Evolutionary conservation across 2,329 filamentous ascomycete species (phyloP).

Genomic region (Pyrenochaeta sp.): DNA sequence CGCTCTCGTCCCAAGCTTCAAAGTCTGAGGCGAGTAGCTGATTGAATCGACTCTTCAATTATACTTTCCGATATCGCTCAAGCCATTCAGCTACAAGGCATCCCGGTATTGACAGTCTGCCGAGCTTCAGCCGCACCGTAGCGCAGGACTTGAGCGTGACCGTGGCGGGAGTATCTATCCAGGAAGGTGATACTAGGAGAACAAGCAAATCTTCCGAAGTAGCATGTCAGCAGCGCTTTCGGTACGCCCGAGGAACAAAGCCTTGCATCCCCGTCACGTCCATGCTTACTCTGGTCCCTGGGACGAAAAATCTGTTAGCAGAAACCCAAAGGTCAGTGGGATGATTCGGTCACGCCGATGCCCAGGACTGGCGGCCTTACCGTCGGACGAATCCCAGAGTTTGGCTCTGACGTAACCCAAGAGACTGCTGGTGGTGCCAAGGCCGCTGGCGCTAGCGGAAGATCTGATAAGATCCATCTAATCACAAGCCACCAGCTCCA

Average conservation of each 20-base stretch:
- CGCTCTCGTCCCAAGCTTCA: too few species aligned
- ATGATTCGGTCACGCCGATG: neutral
- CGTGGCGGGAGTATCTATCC: neutral
- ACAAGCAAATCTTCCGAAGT: neutral
- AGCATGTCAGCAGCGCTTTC: neutral
- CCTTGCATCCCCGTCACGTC: neutral
- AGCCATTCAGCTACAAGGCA: neutral
- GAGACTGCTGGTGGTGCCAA: constrained; percentile 6
- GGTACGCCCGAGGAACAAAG: neutral
- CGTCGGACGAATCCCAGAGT: neutral
- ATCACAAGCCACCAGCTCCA: neutral
- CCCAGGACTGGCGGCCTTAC: neutral
- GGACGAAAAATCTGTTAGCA: neutral
- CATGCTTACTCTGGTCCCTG: neutral
- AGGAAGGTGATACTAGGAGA: neutral
- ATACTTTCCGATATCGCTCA: neutral
- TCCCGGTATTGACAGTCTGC: neutral
- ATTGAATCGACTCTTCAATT: too few species aligned
- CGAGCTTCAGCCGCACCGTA: neutral
- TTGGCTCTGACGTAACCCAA: constrained; percentile 14
- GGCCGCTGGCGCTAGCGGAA: neutral
- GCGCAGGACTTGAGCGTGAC: neutral
- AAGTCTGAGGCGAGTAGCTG: neutral
- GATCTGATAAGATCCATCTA: constrained; percentile 20
- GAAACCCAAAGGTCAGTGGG: neutral